Base-by-base conservation (phyloP, 164 flowering plant species). In the Amborella trichopoda region DNA sequence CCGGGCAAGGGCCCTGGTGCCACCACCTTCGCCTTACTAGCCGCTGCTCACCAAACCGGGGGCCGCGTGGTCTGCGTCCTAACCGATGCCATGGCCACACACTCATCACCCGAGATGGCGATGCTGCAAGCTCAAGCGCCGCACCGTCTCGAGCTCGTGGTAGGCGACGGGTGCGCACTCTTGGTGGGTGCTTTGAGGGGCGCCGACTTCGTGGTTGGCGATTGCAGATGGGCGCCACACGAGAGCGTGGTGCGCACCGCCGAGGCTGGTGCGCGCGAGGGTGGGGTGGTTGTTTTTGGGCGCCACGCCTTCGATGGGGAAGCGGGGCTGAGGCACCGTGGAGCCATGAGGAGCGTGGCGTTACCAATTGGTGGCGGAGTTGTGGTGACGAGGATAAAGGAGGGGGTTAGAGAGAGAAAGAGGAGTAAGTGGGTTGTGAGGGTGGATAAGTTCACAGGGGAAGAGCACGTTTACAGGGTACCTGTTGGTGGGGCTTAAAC, bases 381-480 rank as follows among this genome's bases (percentile, higher is more conserved):
- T 61, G 42, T 80, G 22, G 65, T 79, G 40, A 76, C 72, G 0
- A 72, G 78, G 59, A 52, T 77, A 9, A 28, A 46, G 21, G 65
- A 50, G 1, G 42, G 53, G 37, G 57, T 54, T 28, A 14, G 6
- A 38, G 47, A 58, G 9, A 71, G 59, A n/a, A n/a, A n/a, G 68
- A 70, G 28, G 67, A 75, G 85, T 51, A 71, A 48, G 6, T 87
- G 96, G 96, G 62, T 81, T 50, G 78, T 77, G 11, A 75, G 58
- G 49, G 75, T 87, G 3, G 94, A 87, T 49, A 58, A 73, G 28
- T 69, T 68, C 49, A 87, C 96, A 0, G 96, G 94, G 2, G 96
- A 87, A 68, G 93, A 86, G 44, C 93, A 86, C 66, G 83, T 83
- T 6, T 80, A 69, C 26, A 68, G 89, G 62, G 67, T 86, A n/a